Conservation (phyloP, 169 alveolate species). For the Babesia bigemina region DNA sequence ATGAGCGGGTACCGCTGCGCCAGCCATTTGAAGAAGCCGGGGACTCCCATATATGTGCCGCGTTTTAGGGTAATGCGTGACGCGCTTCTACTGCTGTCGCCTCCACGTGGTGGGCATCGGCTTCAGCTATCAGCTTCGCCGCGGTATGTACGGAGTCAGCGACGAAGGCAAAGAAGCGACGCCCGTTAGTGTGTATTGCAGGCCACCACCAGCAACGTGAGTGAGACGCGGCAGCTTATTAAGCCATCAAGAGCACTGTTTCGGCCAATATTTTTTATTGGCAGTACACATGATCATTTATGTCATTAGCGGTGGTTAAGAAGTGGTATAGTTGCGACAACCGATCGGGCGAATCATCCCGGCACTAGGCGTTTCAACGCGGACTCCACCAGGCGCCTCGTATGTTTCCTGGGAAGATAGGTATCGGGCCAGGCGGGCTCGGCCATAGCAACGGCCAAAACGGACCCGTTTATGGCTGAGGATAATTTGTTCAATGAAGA, state of each 20-base stretch:
- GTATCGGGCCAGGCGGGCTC: slow-evolving; percentile 39
- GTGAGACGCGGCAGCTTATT: no score
- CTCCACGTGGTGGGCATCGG: not conserved
- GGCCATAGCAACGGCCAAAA: slow-evolving; percentile 40
- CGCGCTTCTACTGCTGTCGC: not conserved
- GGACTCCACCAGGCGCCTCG: slow-evolving; percentile 23
- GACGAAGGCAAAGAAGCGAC: no score
- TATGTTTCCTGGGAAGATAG: slow-evolving; percentile 41
- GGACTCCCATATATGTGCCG: slow-evolving; percentile 58
- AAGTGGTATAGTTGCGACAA: no score
- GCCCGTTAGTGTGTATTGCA: no score
- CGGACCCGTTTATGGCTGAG: slow-evolving; percentile 6
- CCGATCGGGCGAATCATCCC: not conserved
- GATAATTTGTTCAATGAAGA: not conserved
- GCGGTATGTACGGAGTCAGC: no score
- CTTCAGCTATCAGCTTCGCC: no score
- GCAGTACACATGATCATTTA: no score
- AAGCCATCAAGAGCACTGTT: no score
- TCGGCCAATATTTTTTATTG: no score
- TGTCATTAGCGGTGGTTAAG: no score
- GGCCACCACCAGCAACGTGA: no score
- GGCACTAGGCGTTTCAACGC: slow-evolving; percentile 25
- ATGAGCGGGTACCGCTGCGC: slow-evolving; percentile 73
- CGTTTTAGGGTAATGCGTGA: not conserved
- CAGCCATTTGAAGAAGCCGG: slow-evolving; percentile 62